Conservation (phyloP, 352 stramenopile species). For the Phytopythium mirpurense region DNA sequence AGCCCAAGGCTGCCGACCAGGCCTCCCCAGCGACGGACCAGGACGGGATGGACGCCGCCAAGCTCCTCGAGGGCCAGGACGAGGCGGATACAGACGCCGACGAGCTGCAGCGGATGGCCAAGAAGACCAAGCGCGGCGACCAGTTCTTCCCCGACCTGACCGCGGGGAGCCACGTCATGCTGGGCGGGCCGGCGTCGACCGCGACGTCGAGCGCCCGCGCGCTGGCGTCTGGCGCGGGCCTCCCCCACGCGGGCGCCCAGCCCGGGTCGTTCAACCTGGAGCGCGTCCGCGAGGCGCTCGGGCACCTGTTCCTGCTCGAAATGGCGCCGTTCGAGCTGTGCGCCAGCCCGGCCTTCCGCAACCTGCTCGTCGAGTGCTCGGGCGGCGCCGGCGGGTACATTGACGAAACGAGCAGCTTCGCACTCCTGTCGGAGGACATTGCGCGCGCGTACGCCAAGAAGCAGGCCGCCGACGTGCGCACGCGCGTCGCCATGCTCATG, state of each 20-base stretch:
- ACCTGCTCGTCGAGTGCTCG: conserved; percentile 52
- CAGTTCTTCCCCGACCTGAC: conserved; percentile 32
- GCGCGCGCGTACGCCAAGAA: conserved; percentile 44
- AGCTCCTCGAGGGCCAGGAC: conserved; percentile 17
- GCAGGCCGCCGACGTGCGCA: conserved; percentile 41
- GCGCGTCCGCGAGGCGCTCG: conserved; percentile 54
- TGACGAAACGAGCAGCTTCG: conserved; percentile 34
- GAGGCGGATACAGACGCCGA: conserved; percentile 10
- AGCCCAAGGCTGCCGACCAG: background rate
- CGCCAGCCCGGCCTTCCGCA: conserved; percentile 48
- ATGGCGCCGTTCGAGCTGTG: conserved; percentile 69
- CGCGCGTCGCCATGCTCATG: conserved; percentile 44
- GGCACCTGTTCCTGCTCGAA: conserved; percentile 58
- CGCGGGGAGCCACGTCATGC: background rate
- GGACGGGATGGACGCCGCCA: conserved; percentile 12
- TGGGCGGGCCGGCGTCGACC: background rate
- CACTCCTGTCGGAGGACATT: conserved; percentile 41
- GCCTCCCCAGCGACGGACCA: background rate
- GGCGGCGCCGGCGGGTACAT: conserved; percentile 23
- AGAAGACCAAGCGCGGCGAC: conserved; percentile 37
- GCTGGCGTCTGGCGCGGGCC: background rate
- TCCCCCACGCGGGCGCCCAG: background rate
- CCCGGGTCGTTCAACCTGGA: conserved; percentile 31
- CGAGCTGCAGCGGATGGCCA: conserved; percentile 11
- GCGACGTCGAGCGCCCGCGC: background rate